These are phyloP conservation scores for Lentinus polychrous DNA, from an alignment of 1,284 basidiomycete genomes.

Conservation along the genomic window DNA sequence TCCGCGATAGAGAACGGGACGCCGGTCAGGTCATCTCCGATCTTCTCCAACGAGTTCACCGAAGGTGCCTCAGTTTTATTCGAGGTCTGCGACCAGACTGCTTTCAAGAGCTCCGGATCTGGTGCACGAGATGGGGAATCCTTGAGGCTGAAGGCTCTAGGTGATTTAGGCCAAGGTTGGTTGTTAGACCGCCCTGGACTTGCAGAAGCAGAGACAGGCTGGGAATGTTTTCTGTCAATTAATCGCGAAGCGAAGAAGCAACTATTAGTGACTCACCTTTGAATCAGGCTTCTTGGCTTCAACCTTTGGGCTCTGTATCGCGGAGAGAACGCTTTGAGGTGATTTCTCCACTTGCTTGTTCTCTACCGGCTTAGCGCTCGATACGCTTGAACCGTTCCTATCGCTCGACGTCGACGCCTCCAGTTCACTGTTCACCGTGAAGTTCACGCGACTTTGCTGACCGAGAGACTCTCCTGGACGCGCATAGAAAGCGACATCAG, in stretches of 20 bases:
- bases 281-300: constrained; percentile 6
- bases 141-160: constrained; percentile 49
- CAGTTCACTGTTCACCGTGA: constrained; percentile 72
- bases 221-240: not conserved
- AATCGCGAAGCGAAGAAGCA: too few species aligned
- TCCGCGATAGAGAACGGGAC: constrained; percentile 74
- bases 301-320: too few species aligned
- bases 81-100: constrained; percentile 76
- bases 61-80: constrained; percentile 54
- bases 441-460: constrained; percentile 44
- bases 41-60: constrained; percentile 73
- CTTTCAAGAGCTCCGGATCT: constrained; percentile 74
- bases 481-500: constrained; percentile 64
- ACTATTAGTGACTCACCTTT: not conserved
- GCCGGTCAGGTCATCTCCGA: constrained; percentile 69
- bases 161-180: constrained; percentile 50
- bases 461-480: constrained; percentile 30
- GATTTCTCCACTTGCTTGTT: too few species aligned
- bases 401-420: constrained; percentile 29
- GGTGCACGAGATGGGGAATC: constrained; percentile 59
- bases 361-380: too few species aligned
- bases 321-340: too few species aligned
- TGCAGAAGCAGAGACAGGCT: constrained; percentile 24
- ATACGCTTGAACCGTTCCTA: too few species aligned
- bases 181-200: constrained; percentile 41